Conservation (phyloP, 2,329 filamentous ascomycete species). For the Talaromyces pinophilus region DNA sequence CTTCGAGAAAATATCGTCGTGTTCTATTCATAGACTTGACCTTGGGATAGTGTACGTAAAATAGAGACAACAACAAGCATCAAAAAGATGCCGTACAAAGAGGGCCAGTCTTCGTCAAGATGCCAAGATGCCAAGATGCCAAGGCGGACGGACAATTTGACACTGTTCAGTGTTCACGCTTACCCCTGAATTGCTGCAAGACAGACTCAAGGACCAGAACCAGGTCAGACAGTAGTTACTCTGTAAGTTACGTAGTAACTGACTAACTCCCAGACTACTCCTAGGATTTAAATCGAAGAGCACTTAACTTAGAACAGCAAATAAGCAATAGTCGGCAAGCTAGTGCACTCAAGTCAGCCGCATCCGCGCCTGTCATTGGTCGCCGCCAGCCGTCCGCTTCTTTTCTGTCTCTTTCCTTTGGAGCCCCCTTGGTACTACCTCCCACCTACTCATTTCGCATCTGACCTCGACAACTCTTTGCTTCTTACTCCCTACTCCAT, state of each 20-base stretch:
- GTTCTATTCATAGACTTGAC: not conserved
- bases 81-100: not conserved
- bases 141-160: not conserved
- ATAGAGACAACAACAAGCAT: not conserved
- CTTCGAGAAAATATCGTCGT: not conserved
- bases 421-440: not conserved
- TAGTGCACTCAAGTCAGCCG: not conserved
- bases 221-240: not conserved
- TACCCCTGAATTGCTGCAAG: slow-evolving; percentile 7
- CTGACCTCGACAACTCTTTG: not conserved
- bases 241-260: too few relatives aligned
- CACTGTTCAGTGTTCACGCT: not conserved
- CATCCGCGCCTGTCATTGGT: not conserved
- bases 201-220: not conserved
- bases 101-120: not conserved
- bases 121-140: slow-evolving; percentile 7
- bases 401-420: not conserved
- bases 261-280: not conserved
- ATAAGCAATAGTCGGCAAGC: not conserved
- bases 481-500: not conserved
- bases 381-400: not conserved
- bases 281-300: not conserved
- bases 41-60: not conserved
- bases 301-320: not conserved
- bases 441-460: not conserved